These are phyloP conservation scores for Zymoseptoria brevis DNA, from an alignment of 2,329 filamentous ascomycete species.

Conservation along the genomic window DNA sequence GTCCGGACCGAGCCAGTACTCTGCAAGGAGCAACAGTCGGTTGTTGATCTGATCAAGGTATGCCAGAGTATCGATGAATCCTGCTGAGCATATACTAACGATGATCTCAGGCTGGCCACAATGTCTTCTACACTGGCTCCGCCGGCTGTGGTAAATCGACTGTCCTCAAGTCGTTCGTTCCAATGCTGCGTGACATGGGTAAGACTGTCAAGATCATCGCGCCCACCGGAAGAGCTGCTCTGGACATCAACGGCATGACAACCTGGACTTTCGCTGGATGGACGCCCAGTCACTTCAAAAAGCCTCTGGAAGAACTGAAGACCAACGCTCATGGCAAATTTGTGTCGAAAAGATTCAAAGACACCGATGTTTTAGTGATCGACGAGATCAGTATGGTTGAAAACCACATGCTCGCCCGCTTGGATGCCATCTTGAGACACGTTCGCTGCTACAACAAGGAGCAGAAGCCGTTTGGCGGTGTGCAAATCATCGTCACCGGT, in stretches of 20 bases:
- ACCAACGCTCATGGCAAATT: conserved; percentile 28
- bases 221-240: conserved; percentile 52
- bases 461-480: conserved; percentile 36
- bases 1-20: conserved; percentile 6
- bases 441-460: conserved; percentile 17
- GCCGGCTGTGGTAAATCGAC: conserved; percentile 55
- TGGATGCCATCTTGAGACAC: conserved; percentile 43
- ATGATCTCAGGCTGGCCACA: conserved; percentile 32
- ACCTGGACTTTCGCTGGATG: conserved; percentile 53
- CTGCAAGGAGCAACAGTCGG: conserved; percentile 13
- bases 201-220: conserved; percentile 46
- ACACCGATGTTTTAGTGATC: conserved; percentile 51
- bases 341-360: conserved; percentile 31
- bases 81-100: background rate
- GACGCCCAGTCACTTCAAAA: conserved; percentile 42
- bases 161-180: conserved; percentile 44
- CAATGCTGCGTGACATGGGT: conserved; percentile 29
- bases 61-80: background rate
- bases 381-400: conserved; percentile 62
- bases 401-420: conserved; percentile 45
- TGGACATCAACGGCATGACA: conserved; percentile 50
- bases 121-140: conserved; percentile 58
- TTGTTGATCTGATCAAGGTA: conserved; percentile 14
- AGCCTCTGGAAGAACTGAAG: conserved; percentile 27
- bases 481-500: conserved; percentile 32